Evolutionary conservation across 306 rosid species (phyloP).

Genomic region (Prunus dulcis): DNA sequence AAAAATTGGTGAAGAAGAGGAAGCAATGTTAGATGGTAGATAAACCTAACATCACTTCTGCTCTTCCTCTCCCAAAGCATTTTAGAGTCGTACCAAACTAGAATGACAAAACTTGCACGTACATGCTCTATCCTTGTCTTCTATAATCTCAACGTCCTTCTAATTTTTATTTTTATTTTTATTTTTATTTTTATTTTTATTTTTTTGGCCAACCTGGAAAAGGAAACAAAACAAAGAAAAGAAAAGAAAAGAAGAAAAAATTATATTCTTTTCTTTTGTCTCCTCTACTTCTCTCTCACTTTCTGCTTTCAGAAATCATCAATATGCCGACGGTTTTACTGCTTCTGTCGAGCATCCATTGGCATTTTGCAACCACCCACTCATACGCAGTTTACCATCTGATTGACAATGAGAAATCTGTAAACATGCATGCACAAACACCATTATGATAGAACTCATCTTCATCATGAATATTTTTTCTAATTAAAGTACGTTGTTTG

Average conservation of each 20-base stretch:
- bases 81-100: slow-evolving; percentile 42
- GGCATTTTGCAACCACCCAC: slow-evolving; percentile 13
- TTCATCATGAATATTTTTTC: slow-evolving; percentile 3
- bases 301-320: slow-evolving; percentile 17
- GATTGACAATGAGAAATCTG: slow-evolving; percentile 5
- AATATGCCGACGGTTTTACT: slow-evolving; percentile 6
- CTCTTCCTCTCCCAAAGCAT: not conserved
- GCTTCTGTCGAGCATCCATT: slow-evolving; percentile 16
- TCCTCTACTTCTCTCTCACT: slow-evolving; percentile 1
- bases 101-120: slow-evolving; percentile 16
- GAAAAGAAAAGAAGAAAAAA: not conserved
- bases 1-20: slow-evolving; percentile 34
- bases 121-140: slow-evolving; percentile 14
- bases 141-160: not conserved
- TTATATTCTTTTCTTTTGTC: slow-evolving; percentile 1
- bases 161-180: too few species aligned
- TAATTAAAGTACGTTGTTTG: slow-evolving; percentile 6
- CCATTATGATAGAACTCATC: slow-evolving; percentile 23
- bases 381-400: slow-evolving; percentile 14
- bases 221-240: not conserved
- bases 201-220: not conserved
- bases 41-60: slow-evolving; percentile 46
- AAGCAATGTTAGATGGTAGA: slow-evolving; percentile 39
- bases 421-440: slow-evolving; percentile 40
- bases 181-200: not conserved